Evolutionary conservation across 1,284 basidiomycete genomes (phyloP), one percentile per base, ranked within the genome.

Genomic region (Dichomitus squalens): DNA sequence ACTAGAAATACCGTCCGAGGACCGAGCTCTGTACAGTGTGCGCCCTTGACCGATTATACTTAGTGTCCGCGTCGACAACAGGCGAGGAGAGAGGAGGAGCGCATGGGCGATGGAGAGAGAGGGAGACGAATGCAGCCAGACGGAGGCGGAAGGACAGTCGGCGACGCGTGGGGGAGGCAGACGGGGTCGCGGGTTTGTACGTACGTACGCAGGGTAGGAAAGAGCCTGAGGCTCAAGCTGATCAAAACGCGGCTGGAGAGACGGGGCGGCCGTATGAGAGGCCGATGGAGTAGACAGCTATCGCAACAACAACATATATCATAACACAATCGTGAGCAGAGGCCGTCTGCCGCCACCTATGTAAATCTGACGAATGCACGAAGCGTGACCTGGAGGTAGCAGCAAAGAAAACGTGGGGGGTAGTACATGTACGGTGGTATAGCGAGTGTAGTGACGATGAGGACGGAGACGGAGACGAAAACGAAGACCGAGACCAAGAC

Each of bases 241-340:
- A 40, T 3, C 27, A 16, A 20, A 18, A 25, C 11, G n/a, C 31
- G 27, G 1, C 21, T 18, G 38, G n/a, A 36, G n/a, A 23, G 16
- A 33, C 20, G 18, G n/a, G n/a, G 20, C 49, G 41, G 34, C 21
- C 18, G 31, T 27, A 29, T 21, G 31, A 36, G 33, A 43, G 41
- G 29, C 41, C 16, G 18, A 34, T 23, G 5, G 29, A 33, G 43
- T 29, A 20, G 31, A 11, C 23, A 50, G 35, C 52, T 60, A 58
- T 51, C 60, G 29, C 5, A 31, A 53, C 54, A 58, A 61, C 60
- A 61, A 58, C 53, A 52, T 52, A 56, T 58, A 61, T 43, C 57
- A 52, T 58, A 61, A 61, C 59, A 58, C 58, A 57, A 56, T 58
- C 57, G 56, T 47, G 53, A 55, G 18, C 40, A 55, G 39, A 25